phyloP scores from a whole-genome alignment of 2,329 filamentous ascomycete species.

The Pseudogymnoascus sp. region DNA sequence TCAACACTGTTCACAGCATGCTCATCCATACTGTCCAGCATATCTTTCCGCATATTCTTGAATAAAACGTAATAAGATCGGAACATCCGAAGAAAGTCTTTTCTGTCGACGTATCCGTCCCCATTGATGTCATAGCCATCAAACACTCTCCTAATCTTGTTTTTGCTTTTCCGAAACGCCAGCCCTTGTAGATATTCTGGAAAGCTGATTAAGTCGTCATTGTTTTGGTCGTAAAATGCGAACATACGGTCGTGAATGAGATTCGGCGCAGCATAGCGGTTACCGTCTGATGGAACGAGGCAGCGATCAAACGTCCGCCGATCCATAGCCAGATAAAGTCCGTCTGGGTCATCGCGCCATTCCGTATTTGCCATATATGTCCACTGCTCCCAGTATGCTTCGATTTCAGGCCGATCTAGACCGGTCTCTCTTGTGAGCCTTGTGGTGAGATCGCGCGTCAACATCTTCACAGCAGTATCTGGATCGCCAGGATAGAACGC shows the following conservation, averaged over 20 bases:
- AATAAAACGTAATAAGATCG: constrained; percentile 86
- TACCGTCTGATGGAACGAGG: constrained; percentile 77
- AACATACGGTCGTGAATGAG: constrained; percentile 96
- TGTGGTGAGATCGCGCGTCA: constrained; percentile 61
- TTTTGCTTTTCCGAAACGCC: constrained; percentile 59
- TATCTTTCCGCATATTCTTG: constrained; percentile 80
- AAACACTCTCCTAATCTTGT: constrained; percentile 68
- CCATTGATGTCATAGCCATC: constrained; percentile 84
- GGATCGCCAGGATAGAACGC: constrained; percentile 88
- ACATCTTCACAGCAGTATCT: constrained; percentile 55
- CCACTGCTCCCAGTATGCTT: constrained; percentile 95
- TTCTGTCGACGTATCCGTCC: constrained; percentile 76
- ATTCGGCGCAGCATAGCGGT: constrained; percentile 70
- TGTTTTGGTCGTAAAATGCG: constrained; percentile 87
- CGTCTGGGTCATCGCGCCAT: constrained; percentile 72
- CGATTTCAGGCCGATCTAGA: constrained; percentile 79
- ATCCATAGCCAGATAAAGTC: constrained; percentile 77
- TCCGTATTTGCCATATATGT: constrained; percentile 84
- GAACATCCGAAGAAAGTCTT: constrained; percentile 87
- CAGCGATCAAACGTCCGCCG: constrained; percentile 87
- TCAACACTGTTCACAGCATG: constrained; percentile 69
- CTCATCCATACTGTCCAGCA: constrained; percentile 69
- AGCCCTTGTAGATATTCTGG: constrained; percentile 83
- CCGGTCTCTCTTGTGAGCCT: constrained; percentile 64
- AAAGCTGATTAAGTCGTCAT: constrained; percentile 83